phyloP scores from a whole-genome alignment of 148 eudicot species.

The Mesembryanthemum crystallinum region DNA sequence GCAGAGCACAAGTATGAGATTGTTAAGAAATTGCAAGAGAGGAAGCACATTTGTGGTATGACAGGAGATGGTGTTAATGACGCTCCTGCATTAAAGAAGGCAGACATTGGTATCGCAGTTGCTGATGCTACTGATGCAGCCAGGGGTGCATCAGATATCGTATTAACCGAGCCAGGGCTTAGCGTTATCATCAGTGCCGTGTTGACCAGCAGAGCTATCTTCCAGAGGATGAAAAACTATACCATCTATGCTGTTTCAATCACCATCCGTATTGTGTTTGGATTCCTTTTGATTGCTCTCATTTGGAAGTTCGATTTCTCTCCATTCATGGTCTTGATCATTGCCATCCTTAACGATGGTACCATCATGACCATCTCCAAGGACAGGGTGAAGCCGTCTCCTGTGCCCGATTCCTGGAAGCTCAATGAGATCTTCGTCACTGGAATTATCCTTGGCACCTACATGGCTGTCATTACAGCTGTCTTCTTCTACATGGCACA shows the following conservation, averaged over 20 bases:
- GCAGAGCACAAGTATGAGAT: conserved; percentile 96
- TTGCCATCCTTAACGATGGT: conserved; percentile 86
- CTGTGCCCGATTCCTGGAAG: conserved; percentile 91
- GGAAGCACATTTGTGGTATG: conserved; percentile 92
- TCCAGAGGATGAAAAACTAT: conserved; percentile 97
- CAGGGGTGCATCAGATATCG: conserved; percentile 86
- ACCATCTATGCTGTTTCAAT: conserved; percentile 93
- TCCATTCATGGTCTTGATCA: conserved; percentile 87
- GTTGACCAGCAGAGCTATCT: conserved; percentile 84
- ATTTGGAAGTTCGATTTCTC: conserved; percentile 89
- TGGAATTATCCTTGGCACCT: conserved; percentile 77
- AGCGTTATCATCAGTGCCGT: conserved; percentile 89
- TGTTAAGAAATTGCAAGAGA: conserved; percentile 84
- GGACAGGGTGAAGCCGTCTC: conserved; percentile 94
- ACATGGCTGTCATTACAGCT: conserved; percentile 64
- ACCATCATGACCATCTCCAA: conserved; percentile 97
- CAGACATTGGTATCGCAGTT: conserved; percentile 94
- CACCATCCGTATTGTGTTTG: conserved; percentile 86
- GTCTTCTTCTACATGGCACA: conserved; percentile 74
- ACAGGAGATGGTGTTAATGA: conserved; percentile 98
- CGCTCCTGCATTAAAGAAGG: conserved; percentile 89
- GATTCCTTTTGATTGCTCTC: conserved; percentile 72
- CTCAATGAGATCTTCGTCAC: conserved; percentile 85
- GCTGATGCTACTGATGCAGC: conserved; percentile 97
- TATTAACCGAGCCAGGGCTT: conserved; percentile 87